Evolutionary conservation across 2,329 filamentous ascomycete genomes (phyloP), one percentile per base, ranked within the genome.

Genomic region (Leptographium flavum): DNA sequence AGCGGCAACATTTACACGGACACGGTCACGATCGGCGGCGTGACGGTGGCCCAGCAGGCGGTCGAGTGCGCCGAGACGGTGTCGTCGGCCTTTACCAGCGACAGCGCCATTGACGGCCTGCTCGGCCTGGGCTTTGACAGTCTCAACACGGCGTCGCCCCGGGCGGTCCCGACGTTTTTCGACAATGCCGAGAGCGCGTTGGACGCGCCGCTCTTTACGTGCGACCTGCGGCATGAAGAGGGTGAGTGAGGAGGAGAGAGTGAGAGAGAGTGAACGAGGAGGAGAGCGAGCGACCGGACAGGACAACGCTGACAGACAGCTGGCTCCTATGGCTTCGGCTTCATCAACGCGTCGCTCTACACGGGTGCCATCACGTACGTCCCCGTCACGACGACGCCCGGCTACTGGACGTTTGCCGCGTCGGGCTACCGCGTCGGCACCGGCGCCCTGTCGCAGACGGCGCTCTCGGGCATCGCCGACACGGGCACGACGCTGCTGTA

Each of bases 391-490:
- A 65, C 56, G 51, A 60, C 57, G 48, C 59, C 69, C 15, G 72
- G 72, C 25, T 77, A 69, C 63, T 79, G 74, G 74, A 62, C 68
- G 46, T 74, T 76, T 48, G 69, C 73, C 48, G 65, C 64, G 45
- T 69, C 68, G 50, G 63, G 66, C 37, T 60, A 66, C 47, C 62
- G 67, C 38, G 63, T 73, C 51, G 67, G 58, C 46, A 56, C 55
- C 45, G 66, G 65, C 14, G 66, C 63, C 54, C 72, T 71, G 66
- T 57, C 63, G 42, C 63, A 67, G 2, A 45, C 42, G 15, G 49
- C 52, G 38, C 48, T 52, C 44, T 50, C 45, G 3, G 59, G 56
- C 21, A 63, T 65, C 37, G 61, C 59, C 48, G 65, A 67, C 52
- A 67, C 65, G 19, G 65, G 64, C 53, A 66, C 65, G 30, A 64